These are phyloP conservation scores for Pseudodiploospora longispora DNA, from an alignment of 2,329 filamentous ascomycete species.

Conservation along the genomic window DNA sequence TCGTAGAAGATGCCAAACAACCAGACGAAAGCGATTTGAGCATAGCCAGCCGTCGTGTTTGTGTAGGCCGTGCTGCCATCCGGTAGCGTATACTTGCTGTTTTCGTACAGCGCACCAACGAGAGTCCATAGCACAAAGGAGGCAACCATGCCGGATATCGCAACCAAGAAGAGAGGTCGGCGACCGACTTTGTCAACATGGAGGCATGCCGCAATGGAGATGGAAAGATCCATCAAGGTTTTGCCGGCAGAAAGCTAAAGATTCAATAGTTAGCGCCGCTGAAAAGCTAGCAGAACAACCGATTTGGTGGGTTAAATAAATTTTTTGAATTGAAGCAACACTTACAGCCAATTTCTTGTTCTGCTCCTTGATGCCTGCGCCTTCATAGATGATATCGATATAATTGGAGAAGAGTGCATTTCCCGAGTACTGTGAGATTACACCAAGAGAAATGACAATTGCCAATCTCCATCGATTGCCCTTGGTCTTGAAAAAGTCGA, in stretches of 20 bases:
- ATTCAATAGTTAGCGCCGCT: background rate
- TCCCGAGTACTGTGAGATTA: slow-evolving; percentile 61
- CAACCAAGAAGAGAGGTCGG: slow-evolving; percentile 44
- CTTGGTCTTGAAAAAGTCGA: slow-evolving; percentile 53
- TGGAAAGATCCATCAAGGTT: slow-evolving; percentile 49
- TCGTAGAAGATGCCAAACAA: slow-evolving; percentile 52
- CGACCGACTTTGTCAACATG: slow-evolving; percentile 43
- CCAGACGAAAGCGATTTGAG: slow-evolving; percentile 52
- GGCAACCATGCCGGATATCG: slow-evolving; percentile 39
- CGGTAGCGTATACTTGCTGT: slow-evolving; percentile 20
- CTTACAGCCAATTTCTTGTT: slow-evolving; percentile 47
- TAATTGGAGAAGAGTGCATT: slow-evolving; percentile 63
- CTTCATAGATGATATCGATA: slow-evolving; percentile 53
- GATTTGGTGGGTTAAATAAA: too few relatives aligned
- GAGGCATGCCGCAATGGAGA: slow-evolving; percentile 46
- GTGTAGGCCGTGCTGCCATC: slow-evolving; percentile 21
- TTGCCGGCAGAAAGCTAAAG: slow-evolving; percentile 41
- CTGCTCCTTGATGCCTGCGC: slow-evolving; percentile 50
- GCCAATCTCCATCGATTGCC: slow-evolving; percentile 58
- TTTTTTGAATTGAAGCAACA: background rate
- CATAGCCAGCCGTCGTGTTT: slow-evolving; percentile 39
- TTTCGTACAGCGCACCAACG: slow-evolving; percentile 44
- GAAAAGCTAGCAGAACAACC: background rate
- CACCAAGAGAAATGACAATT: slow-evolving; percentile 53
- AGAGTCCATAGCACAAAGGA: slow-evolving; percentile 44